These are phyloP conservation scores for Trametes villosa DNA, from an alignment of 768 basidiomycete genomes.

Conservation along the genomic window DNA sequence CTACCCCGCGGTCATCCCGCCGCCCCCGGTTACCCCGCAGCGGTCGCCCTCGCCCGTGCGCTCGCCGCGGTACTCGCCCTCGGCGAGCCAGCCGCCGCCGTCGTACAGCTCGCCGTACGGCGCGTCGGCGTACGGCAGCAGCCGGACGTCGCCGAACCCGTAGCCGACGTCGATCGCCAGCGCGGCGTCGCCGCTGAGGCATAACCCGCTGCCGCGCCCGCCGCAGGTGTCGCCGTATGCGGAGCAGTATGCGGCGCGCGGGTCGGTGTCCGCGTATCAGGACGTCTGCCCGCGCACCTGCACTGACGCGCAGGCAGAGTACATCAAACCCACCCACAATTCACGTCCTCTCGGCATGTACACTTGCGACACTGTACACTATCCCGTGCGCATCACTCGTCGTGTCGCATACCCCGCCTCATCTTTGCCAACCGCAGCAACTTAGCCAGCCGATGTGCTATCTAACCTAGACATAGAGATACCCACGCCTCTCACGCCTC, in stretches of 20 bases:
- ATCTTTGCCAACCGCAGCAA: constrained; percentile 35
- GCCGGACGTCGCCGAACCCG: constrained; percentile 16
- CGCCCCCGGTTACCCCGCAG: constrained; percentile 2
- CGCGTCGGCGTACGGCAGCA: no score
- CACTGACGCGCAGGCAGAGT: constrained; percentile 44
- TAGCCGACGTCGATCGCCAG: constrained; percentile 2
- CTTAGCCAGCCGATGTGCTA: constrained; percentile 41
- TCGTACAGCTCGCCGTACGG: neutral
- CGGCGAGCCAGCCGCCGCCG: neutral
- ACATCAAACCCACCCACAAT: constrained; percentile 59
- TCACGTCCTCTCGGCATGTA: constrained; percentile 58
- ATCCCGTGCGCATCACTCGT: constrained; percentile 52
- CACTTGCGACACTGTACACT: constrained; percentile 54
- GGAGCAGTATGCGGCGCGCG: no score
- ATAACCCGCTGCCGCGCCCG: constrained; percentile 32
- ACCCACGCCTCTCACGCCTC: constrained; percentile 17
- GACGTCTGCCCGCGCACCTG: no score
- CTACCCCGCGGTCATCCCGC: constrained; percentile 19
- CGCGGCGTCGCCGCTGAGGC: constrained; percentile 15
- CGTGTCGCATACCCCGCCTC: constrained; percentile 41
- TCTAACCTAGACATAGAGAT: constrained; percentile 40
- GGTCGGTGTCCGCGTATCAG: no score
- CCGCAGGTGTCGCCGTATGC: constrained; percentile 24
- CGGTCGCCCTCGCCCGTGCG: neutral
- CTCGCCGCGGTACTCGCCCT: constrained; percentile 9